Base-by-base conservation (phyloP, 2,329 filamentous ascomycete genomes). In the Cylindrodendrum hubeiense region DNA sequence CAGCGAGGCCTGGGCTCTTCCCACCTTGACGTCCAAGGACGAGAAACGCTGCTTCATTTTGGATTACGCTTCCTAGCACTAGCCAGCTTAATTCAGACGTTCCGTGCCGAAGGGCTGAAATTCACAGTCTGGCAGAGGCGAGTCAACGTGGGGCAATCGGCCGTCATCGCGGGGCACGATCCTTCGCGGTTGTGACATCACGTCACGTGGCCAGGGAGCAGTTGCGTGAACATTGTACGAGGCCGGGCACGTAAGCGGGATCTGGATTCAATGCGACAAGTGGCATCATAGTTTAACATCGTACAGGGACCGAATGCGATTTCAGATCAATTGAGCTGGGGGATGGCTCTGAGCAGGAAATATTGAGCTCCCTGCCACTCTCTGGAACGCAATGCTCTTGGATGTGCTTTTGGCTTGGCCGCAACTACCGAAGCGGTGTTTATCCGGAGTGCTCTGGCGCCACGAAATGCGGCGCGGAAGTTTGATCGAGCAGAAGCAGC, bases 21-120 rank as follows among this genome's bases (percentile, higher is more conserved):
- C 37, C 76, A 89, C 90, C 83, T 91, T 92, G 74, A 94, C 91
- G 77, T 94, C 92, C 62, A 94, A 79, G n/a, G 91, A 93, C 13
- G 91, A 93, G 79, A 93, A 93, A 71, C 91, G 84, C 79, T 93
- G 91, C 85, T 94, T 94, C 91, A 94, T 94, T 54, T 75, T 84
- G 74, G 60, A 58, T 61, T 63, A 50, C 17, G 22, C 52, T 63
- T 56, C 26, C 39, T 33, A 43, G 28, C 26, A 44, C 47, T 59
- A 60, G 41, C 17, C 26, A 28, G 43, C 21, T 34, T 44, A 56
- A 19, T 66, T 30, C 39, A 51, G 34, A 54, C 49, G 43, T 34
- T 63, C 66, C 41, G 50, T 57, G 46, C 60, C 60, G 59, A 62
- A 52, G 39, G 24, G 26, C 50, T 44, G 37, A 54, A 49, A 37